Evolutionary conservation across 768 basidiomycete species (phyloP).

Genomic region (Tulasnella sp.): DNA sequence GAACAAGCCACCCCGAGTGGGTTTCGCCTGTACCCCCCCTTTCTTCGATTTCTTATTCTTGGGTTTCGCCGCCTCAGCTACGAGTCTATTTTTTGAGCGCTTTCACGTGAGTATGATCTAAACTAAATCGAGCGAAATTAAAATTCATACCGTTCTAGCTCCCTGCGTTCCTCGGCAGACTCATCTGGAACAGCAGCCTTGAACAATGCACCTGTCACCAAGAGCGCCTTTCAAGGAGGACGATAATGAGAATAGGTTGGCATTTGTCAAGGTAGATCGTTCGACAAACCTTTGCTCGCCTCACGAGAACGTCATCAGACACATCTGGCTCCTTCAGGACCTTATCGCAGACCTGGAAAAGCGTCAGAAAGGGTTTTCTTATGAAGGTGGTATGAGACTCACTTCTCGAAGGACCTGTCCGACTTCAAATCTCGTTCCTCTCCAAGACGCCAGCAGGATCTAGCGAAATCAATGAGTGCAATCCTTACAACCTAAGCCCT

Average conservation of each 20-base stretch:
- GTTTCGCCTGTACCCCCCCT: too few species aligned
- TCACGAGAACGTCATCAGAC: constrained; percentile 55
- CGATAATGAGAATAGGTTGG: neutral
- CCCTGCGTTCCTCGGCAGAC: constrained; percentile 83
- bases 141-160: constrained; percentile 67
- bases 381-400: constrained; percentile 12
- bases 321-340: constrained; percentile 71
- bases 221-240: constrained; percentile 46
- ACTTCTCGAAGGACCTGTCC: constrained; percentile 75
- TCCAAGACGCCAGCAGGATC: constrained; percentile 96
- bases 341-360: constrained; percentile 54
- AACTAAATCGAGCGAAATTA: neutral
- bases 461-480: constrained; percentile 22
- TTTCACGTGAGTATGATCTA: constrained; percentile 14
- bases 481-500: neutral
- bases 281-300: constrained; percentile 64
- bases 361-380: constrained; percentile 11
- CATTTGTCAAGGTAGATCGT: too few species aligned
- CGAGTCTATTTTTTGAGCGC: constrained; percentile 42
- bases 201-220: constrained; percentile 82
- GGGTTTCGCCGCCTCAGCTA: constrained; percentile 62
- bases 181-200: constrained; percentile 76
- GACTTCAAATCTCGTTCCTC: constrained; percentile 91
- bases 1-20: too few species aligned
- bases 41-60: constrained; percentile 14